Evolutionary conservation across 139 green algal species (phyloP).

Genomic region (Chlamydomonas incerta): DNA sequence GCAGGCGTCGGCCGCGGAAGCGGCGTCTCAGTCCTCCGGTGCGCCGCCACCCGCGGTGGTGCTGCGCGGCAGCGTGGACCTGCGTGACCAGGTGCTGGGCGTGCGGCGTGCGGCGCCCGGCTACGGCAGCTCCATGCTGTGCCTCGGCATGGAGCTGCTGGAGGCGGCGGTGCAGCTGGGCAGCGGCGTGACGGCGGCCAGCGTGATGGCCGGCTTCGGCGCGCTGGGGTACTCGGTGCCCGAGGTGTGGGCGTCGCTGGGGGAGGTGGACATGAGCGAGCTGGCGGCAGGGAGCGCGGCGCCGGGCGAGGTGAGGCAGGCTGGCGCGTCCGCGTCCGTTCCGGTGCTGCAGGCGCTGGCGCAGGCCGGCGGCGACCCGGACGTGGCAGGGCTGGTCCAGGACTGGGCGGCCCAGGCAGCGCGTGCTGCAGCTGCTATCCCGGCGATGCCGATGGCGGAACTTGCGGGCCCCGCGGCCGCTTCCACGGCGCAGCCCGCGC

Average conservation of each 20-base stretch:
- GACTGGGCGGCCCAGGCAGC: no score
- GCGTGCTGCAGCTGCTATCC: no score
- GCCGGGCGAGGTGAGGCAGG: no score
- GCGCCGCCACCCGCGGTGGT: not conserved
- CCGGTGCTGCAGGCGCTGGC: no score
- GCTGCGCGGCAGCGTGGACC: constrained; percentile 3
- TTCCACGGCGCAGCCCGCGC: no score
- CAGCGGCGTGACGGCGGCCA: not conserved
- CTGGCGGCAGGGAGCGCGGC: no score
- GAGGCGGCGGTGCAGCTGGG: not conserved
- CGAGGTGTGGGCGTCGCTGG: not conserved
- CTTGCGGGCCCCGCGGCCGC: no score
- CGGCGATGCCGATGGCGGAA: no score
- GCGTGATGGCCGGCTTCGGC: not conserved
- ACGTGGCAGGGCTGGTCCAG: no score
- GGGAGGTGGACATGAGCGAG: no score
- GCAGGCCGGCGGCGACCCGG: no score
- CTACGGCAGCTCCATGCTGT: not conserved
- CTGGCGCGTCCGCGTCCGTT: no score
- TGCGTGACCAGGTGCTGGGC: not conserved
- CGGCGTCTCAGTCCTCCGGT: not conserved
- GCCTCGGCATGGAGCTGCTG: not conserved
- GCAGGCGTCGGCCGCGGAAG: not conserved
- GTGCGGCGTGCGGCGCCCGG: not conserved
- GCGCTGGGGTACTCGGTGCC: constrained; percentile 11